These are phyloP conservation scores for Pichia sp. DNA, from an alignment of 1,139 yeast genomes.

Conservation along the genomic window DNA sequence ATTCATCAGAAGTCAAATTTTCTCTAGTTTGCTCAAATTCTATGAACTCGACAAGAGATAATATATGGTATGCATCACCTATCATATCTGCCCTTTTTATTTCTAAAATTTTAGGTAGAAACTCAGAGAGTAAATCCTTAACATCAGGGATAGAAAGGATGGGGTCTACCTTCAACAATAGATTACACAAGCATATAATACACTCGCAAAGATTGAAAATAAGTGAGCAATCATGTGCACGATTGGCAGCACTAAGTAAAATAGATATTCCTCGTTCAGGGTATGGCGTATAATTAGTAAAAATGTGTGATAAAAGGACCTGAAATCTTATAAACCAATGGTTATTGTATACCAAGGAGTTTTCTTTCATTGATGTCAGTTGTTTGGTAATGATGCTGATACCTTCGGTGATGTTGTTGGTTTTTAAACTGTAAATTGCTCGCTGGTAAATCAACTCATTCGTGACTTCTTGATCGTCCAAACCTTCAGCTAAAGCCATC, in stretches of 20 bases:
- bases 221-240: constrained; percentile 42
- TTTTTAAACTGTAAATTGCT: constrained; percentile 3
- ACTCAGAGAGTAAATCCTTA: constrained; percentile 33
- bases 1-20: constrained; percentile 11
- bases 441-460: constrained; percentile 18
- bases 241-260: constrained; percentile 42
- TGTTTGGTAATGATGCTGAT: constrained; percentile 35
- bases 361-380: constrained; percentile 28
- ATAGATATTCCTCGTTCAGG: constrained; percentile 42
- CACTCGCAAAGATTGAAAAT: constrained; percentile 40
- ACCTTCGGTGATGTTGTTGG: constrained; percentile 29
- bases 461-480: constrained; percentile 30
- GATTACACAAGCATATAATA: constrained; percentile 36
- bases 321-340: constrained; percentile 42
- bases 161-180: constrained; percentile 36
- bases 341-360: constrained; percentile 34
- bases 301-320: constrained; percentile 41
- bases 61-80: constrained; percentile 38
- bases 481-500: constrained; percentile 21
- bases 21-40: neutral
- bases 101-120: constrained; percentile 41
- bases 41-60: constrained; percentile 32
- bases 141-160: constrained; percentile 34
- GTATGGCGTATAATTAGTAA: constrained; percentile 35
- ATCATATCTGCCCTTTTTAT: constrained; percentile 35